Evolutionary conservation across 192 early-diverging fungal species (phyloP), one percentile per base, ranked within the genome.

Genomic region (Chytriomyces hyalinus): DNA sequence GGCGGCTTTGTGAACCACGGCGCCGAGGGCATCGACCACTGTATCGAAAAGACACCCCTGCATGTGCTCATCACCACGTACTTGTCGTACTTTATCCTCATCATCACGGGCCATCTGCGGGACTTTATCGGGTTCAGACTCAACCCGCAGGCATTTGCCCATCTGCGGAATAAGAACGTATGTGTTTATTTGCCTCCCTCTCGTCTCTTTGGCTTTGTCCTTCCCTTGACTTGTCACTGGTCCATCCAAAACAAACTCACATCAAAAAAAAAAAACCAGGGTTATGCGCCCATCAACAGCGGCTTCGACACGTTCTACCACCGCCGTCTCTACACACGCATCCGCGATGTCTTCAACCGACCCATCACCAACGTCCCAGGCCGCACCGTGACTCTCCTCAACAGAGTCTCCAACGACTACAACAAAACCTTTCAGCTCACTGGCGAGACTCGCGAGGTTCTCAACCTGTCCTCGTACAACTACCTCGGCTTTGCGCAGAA

Each of bases 301-400:
- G 97, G 97, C 75, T 99, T 98, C 86, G 96, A 99, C 78, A 95
- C 93, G 67, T 94, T 99, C 85, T 98, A 96, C 89, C 92, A 91
- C 62, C 90, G 97, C 44, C 92, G 94, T 50, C 86, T 99, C 62
- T 96, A 96, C 80, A 73, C 84, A 13, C 89, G 96, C 46, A 96
- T 96, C 78, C 88, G 93, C 63, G 97, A 99, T 86, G 91, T 89
- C 84, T 98, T 97, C 85, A 96, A 96, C 84, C 90, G 95, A 4
- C 97, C 97, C 13, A 93, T 96, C 66, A 97, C 95, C 6, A 91
- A 93, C 46, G 96, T 98, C 0, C 94, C 97, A 10, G 95, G 96
- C 43, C 85, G 95, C 46, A 92, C 90, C 50, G 90, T 98, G 67
- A 93, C 85, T 47, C 83, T 98, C 57, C 78, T 99, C 13, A 96